Evolutionary conservation across 1,284 basidiomycete species (phyloP).

Genomic region (Inonotus obliquus): DNA sequence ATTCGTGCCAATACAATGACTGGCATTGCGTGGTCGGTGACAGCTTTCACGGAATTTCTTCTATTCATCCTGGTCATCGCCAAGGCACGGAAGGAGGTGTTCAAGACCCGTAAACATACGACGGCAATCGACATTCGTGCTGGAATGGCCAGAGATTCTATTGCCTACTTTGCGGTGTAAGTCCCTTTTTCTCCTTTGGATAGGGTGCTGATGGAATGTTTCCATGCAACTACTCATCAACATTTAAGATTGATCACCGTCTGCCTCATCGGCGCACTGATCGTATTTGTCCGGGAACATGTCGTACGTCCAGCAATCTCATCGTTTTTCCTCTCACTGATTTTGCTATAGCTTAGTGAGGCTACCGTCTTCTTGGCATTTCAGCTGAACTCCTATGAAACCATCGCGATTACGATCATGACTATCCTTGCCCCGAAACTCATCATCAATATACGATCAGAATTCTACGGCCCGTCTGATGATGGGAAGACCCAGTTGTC

Average conservation of each 20-base stretch:
- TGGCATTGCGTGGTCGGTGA: neutral
- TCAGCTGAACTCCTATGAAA: neutral
- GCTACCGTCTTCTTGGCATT: neutral
- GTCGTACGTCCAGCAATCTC: neutral
- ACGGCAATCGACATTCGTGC: neutral
- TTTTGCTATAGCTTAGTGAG: neutral
- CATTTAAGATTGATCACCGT: neutral
- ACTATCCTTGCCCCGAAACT: constrained; percentile 10
- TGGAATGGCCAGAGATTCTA: neutral
- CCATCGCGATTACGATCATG: neutral
- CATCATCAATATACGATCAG: constrained; percentile 1
- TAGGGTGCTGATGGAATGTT: neutral
- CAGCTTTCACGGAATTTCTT: neutral
- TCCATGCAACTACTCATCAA: neutral
- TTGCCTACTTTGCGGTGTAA: neutral
- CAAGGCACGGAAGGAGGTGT: neutral
- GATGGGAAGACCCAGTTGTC: neutral
- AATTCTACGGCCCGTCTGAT: neutral
- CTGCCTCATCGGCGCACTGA: neutral
- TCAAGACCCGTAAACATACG: too few species aligned
- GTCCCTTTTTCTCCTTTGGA: neutral
- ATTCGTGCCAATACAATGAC: neutral
- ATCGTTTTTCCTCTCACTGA: neutral
- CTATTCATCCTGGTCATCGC: neutral
- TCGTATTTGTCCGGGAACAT: neutral